These are phyloP conservation scores for Pelargonium australe DNA, from an alignment of 441 rosid species.

Conservation along the genomic window DNA sequence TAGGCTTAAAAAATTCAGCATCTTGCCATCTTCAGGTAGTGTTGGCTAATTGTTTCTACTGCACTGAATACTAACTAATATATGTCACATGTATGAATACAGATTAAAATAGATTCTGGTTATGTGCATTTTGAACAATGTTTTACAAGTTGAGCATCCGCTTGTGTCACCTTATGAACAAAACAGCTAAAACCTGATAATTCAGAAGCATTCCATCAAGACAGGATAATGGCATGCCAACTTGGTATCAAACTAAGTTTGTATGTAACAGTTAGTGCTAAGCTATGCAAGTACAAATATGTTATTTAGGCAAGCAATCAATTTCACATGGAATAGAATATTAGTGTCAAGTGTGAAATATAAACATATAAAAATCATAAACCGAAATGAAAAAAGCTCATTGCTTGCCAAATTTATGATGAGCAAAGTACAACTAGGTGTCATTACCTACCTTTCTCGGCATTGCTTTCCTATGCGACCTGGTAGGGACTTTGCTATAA, in stretches of 20 bases:
- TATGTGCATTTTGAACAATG: not conserved
- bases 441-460: conserved; percentile 25
- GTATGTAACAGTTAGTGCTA: no score
- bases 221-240: not conserved
- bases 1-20: not conserved
- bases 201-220: not conserved
- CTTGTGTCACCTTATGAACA: not conserved
- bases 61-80: not conserved
- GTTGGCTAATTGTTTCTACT: not conserved
- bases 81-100: not conserved
- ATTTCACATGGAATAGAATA: not conserved
- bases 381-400: conserved; percentile 5
- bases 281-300: not conserved
- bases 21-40: no score
- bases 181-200: not conserved
- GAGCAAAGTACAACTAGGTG: not conserved
- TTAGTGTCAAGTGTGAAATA: not conserved
- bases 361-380: not conserved
- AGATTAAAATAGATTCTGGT: not conserved
- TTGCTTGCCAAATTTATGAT: not conserved
- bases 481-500: conserved; percentile 23
- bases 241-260: not conserved
- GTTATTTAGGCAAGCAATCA: conserved; percentile 3
- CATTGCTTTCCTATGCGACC: conserved; percentile 35
- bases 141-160: not conserved